These are phyloP conservation scores for Leptoxyphium fumago DNA, from an alignment of 2,329 filamentous ascomycete species.

Conservation along the genomic window DNA sequence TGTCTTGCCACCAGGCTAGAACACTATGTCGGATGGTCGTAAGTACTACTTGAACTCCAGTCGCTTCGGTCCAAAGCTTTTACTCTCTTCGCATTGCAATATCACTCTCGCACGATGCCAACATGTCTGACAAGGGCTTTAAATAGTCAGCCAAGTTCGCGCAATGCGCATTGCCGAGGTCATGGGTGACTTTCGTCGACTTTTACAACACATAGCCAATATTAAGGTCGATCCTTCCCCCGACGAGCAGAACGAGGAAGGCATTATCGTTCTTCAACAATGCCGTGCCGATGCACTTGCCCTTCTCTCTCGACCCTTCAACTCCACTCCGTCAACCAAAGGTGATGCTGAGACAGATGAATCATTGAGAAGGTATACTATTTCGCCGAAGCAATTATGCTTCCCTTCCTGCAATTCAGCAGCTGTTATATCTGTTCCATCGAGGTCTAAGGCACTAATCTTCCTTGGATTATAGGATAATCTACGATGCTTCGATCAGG, in stretches of 20 bases:
- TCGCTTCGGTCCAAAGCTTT: background rate
- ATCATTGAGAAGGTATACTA: background rate
- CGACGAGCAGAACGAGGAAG: constrained; percentile 44
- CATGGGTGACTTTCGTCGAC: constrained; percentile 48
- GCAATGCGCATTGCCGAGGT: constrained; percentile 48
- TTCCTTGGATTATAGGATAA: constrained; percentile 31
- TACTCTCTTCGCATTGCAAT: background rate
- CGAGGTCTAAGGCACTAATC: too few species aligned
- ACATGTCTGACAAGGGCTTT: constrained; percentile 1
- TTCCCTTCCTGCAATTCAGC: too few species aligned
- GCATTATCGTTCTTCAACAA: constrained; percentile 42
- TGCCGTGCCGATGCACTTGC: constrained; percentile 40
- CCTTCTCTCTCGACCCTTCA: constrained; percentile 40
- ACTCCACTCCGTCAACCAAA: constrained; percentile 7
- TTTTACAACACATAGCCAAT: constrained; percentile 44
- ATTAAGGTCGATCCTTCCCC: constrained; percentile 36
- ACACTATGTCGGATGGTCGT: constrained; percentile 43
- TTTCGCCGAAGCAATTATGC: too few species aligned
- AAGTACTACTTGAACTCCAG: background rate
- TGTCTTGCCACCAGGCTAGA: background rate
- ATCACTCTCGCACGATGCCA: constrained; percentile 5
- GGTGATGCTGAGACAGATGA: constrained; percentile 40
- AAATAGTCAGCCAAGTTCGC: constrained; percentile 46
- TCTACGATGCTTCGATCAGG: constrained; percentile 43
- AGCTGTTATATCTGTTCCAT: too few species aligned